Percentiles rank a stretch among this genome's conserved stretches.
These are phyloP conservation scores for Penicillium fuscoglaucum DNA, from an alignment of 2,329 filamentous ascomycete genomes.

Conservation along the genomic window DNA sequence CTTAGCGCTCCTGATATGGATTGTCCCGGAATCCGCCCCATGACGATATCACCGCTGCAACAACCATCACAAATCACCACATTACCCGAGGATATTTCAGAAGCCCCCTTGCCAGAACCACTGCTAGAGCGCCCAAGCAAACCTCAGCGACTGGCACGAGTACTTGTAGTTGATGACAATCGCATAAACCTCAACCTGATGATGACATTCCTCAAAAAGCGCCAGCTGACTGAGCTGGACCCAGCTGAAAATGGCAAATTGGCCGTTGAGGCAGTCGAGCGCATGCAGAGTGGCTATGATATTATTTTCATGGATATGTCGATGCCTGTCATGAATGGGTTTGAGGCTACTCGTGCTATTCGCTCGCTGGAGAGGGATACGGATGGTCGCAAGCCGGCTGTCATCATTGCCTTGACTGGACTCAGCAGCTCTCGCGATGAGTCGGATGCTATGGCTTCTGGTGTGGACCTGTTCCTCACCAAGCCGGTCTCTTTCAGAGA, in stretches of 20 bases:
- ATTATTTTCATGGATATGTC: conserved; percentile 52
- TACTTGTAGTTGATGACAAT: conserved; percentile 51
- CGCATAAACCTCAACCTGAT: conserved; percentile 48
- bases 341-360: conserved; percentile 50
- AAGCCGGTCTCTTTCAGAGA: conserved; percentile 50
- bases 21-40: neutral
- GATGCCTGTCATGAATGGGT: conserved; percentile 53
- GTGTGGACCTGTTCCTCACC: conserved; percentile 50
- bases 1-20: neutral
- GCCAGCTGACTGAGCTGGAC: conserved; percentile 36
- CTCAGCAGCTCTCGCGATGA: conserved; percentile 47
- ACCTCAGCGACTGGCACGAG: conserved; percentile 22
- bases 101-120: conserved; percentile 16
- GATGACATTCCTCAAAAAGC: conserved; percentile 46
- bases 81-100: conserved; percentile 11
- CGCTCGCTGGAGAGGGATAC: conserved; percentile 43
- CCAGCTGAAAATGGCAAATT: conserved; percentile 46
- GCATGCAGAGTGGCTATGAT: conserved; percentile 38
- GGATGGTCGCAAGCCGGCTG: conserved; percentile 32
- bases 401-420: conserved; percentile 50
- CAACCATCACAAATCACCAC: conserved; percentile 11
- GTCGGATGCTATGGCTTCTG: conserved; percentile 44
- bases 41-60: neutral
- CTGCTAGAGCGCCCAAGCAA: conserved; percentile 12
- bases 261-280: conserved; percentile 44